Conservation (phyloP, 805 yeast species). For the Candida andamanensis region DNA sequence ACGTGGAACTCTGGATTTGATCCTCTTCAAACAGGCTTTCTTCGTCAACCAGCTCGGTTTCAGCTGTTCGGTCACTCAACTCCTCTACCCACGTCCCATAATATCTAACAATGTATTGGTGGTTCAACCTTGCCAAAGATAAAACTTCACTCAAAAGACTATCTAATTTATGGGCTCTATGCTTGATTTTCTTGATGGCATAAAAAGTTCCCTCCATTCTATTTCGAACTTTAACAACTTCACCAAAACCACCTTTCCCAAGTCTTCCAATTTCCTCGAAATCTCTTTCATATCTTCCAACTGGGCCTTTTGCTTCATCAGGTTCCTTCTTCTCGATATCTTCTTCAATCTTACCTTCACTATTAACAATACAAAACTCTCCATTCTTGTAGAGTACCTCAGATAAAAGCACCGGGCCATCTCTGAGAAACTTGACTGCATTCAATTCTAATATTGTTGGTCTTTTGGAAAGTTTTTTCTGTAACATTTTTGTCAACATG, state of each 20-base stretch:
- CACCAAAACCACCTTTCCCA: conserved; percentile 97
- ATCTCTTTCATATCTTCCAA: conserved; percentile 83
- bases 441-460: conserved; percentile 80
- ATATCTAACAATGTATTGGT: conserved; percentile 92
- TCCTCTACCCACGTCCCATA: conserved; percentile 98
- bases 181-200: conserved; percentile 89
- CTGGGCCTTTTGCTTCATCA: conserved; percentile 6
- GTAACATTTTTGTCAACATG: conserved; percentile 63
- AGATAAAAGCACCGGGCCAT: conserved; percentile 42
- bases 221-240: conserved; percentile 94
- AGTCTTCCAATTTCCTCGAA: conserved; percentile 90
- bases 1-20: conserved; percentile 4
- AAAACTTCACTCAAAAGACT: conserved; percentile 86
- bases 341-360: not conserved
- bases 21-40: conserved; percentile 19
- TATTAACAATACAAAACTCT: conserved; percentile 3
- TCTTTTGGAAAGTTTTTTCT: conserved; percentile 60
- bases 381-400: conserved; percentile 10
- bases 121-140: conserved; percentile 85
- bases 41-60: conserved; percentile 16
- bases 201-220: conserved; percentile 90
- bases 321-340: conserved; percentile 1
- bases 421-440: conserved; percentile 77
- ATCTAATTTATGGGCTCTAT: conserved; percentile 72
- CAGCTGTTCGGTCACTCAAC: conserved; percentile 26